Base-by-base conservation (phyloP, 2,329 filamentous ascomycete genomes). In the Moelleriella libera region DNA sequence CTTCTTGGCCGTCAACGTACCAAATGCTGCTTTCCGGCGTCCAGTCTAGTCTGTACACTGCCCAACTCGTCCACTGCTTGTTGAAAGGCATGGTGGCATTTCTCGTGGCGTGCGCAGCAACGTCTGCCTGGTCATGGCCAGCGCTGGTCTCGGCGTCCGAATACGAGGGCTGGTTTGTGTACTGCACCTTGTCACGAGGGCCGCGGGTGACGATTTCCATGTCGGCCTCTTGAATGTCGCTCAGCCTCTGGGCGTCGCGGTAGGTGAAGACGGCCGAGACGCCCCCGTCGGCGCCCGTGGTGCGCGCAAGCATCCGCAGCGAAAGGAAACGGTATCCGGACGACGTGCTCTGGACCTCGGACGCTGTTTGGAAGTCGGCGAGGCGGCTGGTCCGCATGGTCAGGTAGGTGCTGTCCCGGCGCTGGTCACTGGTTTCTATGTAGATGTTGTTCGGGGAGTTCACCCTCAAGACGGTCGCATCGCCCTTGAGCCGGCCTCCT, bases 131-230 rank as follows among this genome's bases (percentile, higher is more conserved):
- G 10, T 63, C 61, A 48, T 21, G 21, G 21, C 21, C 21, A 21
- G 21, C 2, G 21, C 21, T 21, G 21, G 21, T 21, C 64, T 12
- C 39, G 41, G 40, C 37, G 12, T 45, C 28, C 6, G 45, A 68
- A 48, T 72, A 70, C 0, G 72, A 65, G 0, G 77, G 77, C 57
- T 82, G 77, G 57, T 82, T 82, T 11, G 77, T 80, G 60, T 77
- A 81, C 50, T 75, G 71, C 39, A 76, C 60, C 39, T 60, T 60
- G 48, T 68, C 54, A 29, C 56, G 60, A 1, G 68, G 65, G 48
- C 71, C 71, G 30, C 60, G 57, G 2, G 74, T 76, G 45, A 74
- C 63, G 45, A 76, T 64, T 59, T 78, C 74, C 30, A 77, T 61
- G 53, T 77, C 73, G 4, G 11, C 34, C 4, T 37, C 34, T 12